These are phyloP conservation scores for Rhodotorula graminis DNA, from an alignment of 768 basidiomycete species.

Conservation along the genomic window DNA sequence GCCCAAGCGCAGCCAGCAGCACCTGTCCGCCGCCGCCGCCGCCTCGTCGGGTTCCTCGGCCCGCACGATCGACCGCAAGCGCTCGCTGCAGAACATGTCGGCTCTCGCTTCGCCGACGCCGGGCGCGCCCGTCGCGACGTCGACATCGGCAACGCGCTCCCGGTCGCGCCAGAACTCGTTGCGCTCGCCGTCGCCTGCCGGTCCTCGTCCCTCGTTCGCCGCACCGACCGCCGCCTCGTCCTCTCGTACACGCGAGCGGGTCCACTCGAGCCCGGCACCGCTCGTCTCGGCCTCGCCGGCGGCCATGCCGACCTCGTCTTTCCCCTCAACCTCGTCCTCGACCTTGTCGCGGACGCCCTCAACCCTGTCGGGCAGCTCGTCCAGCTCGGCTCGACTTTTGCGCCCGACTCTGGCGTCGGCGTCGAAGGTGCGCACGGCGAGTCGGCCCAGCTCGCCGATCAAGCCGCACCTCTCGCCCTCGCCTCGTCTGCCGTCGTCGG, in stretches of 20 bases:
- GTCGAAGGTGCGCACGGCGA: neutral
- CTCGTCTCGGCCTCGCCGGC: neutral
- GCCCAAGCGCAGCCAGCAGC: conserved; percentile 14
- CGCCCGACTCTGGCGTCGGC: conserved; percentile 22
- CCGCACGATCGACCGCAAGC: conserved; percentile 19
- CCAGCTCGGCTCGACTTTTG: neutral
- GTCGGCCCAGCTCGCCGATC: neutral
- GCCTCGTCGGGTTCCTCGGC: neutral
- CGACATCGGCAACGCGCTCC: neutral
- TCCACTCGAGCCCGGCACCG: conserved; percentile 10
- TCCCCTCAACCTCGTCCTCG: neutral
- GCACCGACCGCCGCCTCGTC: conserved; percentile 26
- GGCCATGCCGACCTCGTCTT: neutral
- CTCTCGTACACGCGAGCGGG: conserved; percentile 15
- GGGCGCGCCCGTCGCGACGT: neutral
- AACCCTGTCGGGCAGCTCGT: neutral
- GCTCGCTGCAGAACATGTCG: conserved; percentile 19
- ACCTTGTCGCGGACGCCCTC: neutral
- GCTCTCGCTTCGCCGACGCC: neutral
- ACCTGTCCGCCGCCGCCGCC: conserved; percentile 4
- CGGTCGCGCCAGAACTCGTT: neutral
- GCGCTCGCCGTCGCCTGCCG: conserved; percentile 1
- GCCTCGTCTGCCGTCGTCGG: neutral
- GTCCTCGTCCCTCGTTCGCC: conserved; percentile 15
- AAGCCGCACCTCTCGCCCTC: neutral